Conservation (phyloP, 1,284 basidiomycete species). For the Cutaneotrichosporon sp. region DNA sequence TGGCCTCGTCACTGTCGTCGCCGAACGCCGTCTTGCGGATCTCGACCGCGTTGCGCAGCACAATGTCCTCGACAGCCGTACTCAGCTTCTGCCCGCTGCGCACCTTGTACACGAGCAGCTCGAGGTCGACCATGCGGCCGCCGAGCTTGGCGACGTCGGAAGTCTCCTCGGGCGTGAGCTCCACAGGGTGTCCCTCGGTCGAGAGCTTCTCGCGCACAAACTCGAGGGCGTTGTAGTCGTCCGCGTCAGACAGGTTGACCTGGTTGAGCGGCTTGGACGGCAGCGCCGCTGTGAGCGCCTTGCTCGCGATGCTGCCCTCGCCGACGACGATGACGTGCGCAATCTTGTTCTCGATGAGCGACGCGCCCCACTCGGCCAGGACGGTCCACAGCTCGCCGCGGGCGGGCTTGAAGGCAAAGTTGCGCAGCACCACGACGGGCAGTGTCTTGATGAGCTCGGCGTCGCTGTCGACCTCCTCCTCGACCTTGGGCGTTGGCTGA, state of each 20-base stretch:
- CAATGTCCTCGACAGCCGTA: slow-evolving; percentile 86
- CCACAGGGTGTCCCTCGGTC: slow-evolving; percentile 52
- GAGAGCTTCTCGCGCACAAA: slow-evolving; percentile 80
- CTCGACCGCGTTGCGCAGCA: slow-evolving; percentile 75
- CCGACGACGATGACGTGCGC: slow-evolving; percentile 92
- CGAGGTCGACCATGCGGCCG: slow-evolving; percentile 69
- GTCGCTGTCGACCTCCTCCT: slow-evolving; percentile 39
- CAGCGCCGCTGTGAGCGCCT: slow-evolving; percentile 81
- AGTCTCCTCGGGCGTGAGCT: slow-evolving; percentile 55
- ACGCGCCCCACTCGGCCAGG: slow-evolving; percentile 82
- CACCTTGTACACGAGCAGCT: slow-evolving; percentile 77
- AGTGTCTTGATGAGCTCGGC: slow-evolving; percentile 62
- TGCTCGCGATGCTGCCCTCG: slow-evolving; percentile 85
- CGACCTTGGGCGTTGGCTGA: background rate
- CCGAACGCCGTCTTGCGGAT: slow-evolving; percentile 90
- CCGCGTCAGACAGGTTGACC: slow-evolving; percentile 81
- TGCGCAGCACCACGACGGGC: slow-evolving; percentile 82
- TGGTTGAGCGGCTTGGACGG: slow-evolving; percentile 80
- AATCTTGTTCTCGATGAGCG: slow-evolving; percentile 74
- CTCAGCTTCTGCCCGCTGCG: slow-evolving; percentile 64
- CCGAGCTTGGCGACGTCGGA: slow-evolving; percentile 71
- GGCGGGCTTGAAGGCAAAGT: slow-evolving; percentile 69
- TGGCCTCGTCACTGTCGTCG: slow-evolving; percentile 84
- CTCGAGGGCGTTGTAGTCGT: slow-evolving; percentile 71
- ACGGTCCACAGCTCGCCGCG: slow-evolving; percentile 72